Base-by-base conservation (phyloP, 441 rosid species). In the Pelargonium australe region DNA sequence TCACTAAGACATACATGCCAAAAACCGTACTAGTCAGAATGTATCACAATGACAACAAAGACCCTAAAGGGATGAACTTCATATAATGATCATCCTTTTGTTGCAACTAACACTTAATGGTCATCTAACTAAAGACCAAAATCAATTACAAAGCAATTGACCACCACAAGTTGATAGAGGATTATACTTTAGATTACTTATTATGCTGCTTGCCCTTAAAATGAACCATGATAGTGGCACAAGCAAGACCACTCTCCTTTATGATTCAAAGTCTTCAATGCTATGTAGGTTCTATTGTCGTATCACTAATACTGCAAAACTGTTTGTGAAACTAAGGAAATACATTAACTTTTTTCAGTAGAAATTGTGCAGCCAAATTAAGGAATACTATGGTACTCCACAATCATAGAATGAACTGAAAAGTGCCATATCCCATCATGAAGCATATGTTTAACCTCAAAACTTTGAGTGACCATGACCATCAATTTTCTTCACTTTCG, bases 391-490 rank as follows among this genome's bases (percentile, higher is more conserved):
- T 4, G 57, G 53, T 45, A 13, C 53, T 10, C 53, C 53, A 12
- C 12, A 45, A 10, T 45, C n/a, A 45, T 45, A 45, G 53, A 13
- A 11, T 10, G 7, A 51, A 5, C 17, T 34, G 40, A 34, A 34
- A 4, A 4, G 7, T 34, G 40, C 0, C 40, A 34, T 34, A 51
- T 51, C n/a, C 57, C 57, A n/a, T 51, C 57, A n/a, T 51, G 14
- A 51, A 12, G 57, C 57, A 51, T 51, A 12, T n/a, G 57, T 51
- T 51, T 51, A 51, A 51, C 57, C 57, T n/a, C 57, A 51, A 51
- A 51, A n/a, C 19, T 51, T 51, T n/a, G 19, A 51, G 16, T 13
- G 14, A 51, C 57, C 57, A 51, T 51, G 57, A 51, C 57, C 57
- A 13, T 5, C 19, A 12, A 14, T 51, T 51, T 51, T n/a, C 57